Base-by-base conservation (phyloP, 306 rosid species). In the Vachellia collinsii region DNA sequence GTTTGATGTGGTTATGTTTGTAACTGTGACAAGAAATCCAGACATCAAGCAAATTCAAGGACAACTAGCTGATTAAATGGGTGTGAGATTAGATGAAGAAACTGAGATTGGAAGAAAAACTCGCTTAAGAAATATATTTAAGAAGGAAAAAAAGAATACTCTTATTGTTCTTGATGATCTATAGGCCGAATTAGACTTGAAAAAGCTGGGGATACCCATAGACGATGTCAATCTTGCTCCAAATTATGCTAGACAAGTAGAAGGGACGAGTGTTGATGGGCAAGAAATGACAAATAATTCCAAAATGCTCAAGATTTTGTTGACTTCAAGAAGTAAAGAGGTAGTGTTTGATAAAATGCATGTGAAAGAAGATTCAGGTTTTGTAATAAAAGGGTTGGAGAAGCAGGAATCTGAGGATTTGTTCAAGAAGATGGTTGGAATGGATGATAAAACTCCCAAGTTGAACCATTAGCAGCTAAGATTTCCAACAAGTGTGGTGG, bases 131-230 rank as follows among this genome's bases (percentile, higher is more conserved):
- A 9, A 25, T 43, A 63, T 58, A 19, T 19, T 77, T 8, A 53
- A 50, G 38, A 17, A 4, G 37, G 59, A 44, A 3, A 29, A 64
- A 5, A 36, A 47, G 47, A 77, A 47, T 1, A 11, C 4, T 34
- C 71, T 76, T 43, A 44, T 76, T 16, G 34, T 46, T 44, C 62
- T 76, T 3, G 80, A 76, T 76, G 80, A 76, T 50, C 36, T 76
- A 4, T 76, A 72, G 80, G 62, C 22, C 1, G 13, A 14, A n/a
- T 11, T 76, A 4, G 80, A 76, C 72, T 63, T 76, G 42, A 29
- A 46, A 7, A 62, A 16, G 62, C 11, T 76, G 12, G 80, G 80
- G 47, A 46, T 76, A 16, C 62, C 72, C 16, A 0, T 46, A 63
- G 62, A 44, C 29, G 61, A 72, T 34, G 77, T 34, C 66, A 16